Evolutionary conservation across 2,329 filamentous ascomycete species (phyloP).

Genomic region (Ophiostoma tasmaniense): DNA sequence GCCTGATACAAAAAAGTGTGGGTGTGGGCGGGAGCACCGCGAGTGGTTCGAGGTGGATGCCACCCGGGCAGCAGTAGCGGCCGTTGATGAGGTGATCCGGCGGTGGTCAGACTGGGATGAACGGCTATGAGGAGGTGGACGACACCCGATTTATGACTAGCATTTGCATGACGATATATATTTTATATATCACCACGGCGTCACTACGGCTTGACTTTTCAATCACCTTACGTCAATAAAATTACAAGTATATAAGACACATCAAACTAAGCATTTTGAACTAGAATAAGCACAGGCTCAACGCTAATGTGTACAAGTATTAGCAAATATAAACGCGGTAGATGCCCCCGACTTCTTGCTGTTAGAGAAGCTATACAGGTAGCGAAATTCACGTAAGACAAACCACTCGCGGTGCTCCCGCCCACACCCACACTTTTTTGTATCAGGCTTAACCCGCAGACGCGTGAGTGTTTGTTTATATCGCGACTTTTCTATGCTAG

Average conservation of each 20-base stretch:
- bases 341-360: neutral
- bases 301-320: too few species aligned
- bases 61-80: slow-evolving; percentile 57
- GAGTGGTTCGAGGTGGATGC: slow-evolving; percentile 95
- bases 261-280: too few species aligned
- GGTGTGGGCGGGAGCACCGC: slow-evolving; percentile 74
- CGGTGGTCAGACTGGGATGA: slow-evolving; percentile 85
- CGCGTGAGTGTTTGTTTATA: neutral
- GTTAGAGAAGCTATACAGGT: neutral
- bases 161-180: neutral
- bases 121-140: slow-evolving; percentile 18
- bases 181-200: neutral
- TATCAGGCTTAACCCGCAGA: slow-evolving; percentile 36
- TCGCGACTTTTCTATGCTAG: neutral
- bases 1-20: slow-evolving; percentile 50
- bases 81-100: slow-evolving; percentile 56
- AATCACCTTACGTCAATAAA: neutral
- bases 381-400: neutral
- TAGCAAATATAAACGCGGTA: neutral
- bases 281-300: too few species aligned
- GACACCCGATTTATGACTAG: neutral
- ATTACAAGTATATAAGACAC: too few species aligned
- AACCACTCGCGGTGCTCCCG: slow-evolving; percentile 81
- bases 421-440: slow-evolving; percentile 66
- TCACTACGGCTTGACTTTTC: neutral